Percentiles rank a stretch among this genome's conserved stretches.
Conservation (phyloP, 1,139 yeast genomes). For the Taphrina confusa region DNA sequence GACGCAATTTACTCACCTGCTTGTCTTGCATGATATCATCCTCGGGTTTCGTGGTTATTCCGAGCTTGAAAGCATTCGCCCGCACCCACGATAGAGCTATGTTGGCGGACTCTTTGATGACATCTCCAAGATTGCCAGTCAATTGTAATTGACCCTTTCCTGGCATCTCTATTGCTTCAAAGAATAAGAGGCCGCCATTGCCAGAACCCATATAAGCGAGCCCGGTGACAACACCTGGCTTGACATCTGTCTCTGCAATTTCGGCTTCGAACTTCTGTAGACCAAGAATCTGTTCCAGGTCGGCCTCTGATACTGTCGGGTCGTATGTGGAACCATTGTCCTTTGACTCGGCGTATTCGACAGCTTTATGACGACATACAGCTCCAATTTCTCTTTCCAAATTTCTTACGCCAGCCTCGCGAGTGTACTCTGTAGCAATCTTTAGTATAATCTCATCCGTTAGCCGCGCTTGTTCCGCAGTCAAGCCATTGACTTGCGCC, state of each 20-base stretch:
- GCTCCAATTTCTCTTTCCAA: slow-evolving; percentile 72
- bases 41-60: slow-evolving; percentile 39
- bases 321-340: slow-evolving; percentile 36
- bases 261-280: slow-evolving; percentile 49
- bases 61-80: slow-evolving; percentile 54
- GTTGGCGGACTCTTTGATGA: slow-evolving; percentile 77
- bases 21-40: slow-evolving; percentile 47
- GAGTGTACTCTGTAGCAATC: slow-evolving; percentile 69
- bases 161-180: slow-evolving; percentile 75
- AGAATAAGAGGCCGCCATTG: slow-evolving; percentile 76
- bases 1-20: slow-evolving; percentile 45
- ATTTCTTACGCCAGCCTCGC: slow-evolving; percentile 86
- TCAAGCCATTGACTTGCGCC: slow-evolving; percentile 67
- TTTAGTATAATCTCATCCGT: slow-evolving; percentile 58
- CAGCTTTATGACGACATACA: slow-evolving; percentile 78
- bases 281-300: slow-evolving; percentile 54
- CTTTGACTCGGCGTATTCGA: slow-evolving; percentile 60
- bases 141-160: slow-evolving; percentile 58
- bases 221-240: slow-evolving; percentile 84
- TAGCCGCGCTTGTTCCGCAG: slow-evolving; percentile 49
- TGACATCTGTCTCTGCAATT: slow-evolving; percentile 44
- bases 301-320: slow-evolving; percentile 43
- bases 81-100: slow-evolving; percentile 76
- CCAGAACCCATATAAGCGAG: slow-evolving; percentile 87
- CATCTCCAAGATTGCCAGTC: slow-evolving; percentile 85